Conservation (phyloP, 208 protist species). For the Wallacemonas rigidus region DNA sequence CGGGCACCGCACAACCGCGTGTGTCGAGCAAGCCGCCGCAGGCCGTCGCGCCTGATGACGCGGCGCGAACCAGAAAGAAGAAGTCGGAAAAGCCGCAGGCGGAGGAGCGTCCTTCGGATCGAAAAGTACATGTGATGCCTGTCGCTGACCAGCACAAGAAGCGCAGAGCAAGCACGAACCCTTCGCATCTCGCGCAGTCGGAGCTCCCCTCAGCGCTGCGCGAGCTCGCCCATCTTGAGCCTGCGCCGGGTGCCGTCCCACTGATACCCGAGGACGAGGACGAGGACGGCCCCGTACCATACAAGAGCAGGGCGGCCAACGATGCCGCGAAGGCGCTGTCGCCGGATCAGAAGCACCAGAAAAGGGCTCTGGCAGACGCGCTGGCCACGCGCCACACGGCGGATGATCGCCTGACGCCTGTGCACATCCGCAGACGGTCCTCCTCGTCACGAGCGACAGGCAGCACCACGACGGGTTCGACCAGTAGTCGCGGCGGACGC, state of each 20-base stretch:
- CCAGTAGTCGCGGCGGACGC: not conserved
- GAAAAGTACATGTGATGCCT: not conserved
- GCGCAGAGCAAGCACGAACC: not conserved
- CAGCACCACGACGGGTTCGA: conserved; percentile 12
- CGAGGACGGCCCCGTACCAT: not conserved
- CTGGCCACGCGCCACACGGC: not conserved
- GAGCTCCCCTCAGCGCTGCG: not conserved
- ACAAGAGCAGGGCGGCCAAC: not conserved
- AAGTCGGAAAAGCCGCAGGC: not conserved
- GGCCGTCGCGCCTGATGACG: not conserved
- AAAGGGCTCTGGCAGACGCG: not conserved
- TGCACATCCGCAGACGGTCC: not conserved
- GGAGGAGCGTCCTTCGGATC: not conserved
- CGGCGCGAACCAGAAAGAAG: too few relatives aligned
- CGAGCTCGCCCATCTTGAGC: conserved; percentile 5
- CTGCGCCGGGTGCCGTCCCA: not conserved
- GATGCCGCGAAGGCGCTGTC: not conserved
- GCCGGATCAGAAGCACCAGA: not conserved
- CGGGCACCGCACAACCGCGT: not conserved
- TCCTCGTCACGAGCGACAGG: not conserved
- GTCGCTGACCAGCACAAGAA: not conserved
- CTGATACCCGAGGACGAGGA: conserved; percentile 1
- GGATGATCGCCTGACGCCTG: not conserved
- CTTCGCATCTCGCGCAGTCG: not conserved
- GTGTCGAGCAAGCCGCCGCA: not conserved